Evolutionary conservation across 345 rosid species (phyloP).

Genomic region (Erodium maritimum): DNA sequence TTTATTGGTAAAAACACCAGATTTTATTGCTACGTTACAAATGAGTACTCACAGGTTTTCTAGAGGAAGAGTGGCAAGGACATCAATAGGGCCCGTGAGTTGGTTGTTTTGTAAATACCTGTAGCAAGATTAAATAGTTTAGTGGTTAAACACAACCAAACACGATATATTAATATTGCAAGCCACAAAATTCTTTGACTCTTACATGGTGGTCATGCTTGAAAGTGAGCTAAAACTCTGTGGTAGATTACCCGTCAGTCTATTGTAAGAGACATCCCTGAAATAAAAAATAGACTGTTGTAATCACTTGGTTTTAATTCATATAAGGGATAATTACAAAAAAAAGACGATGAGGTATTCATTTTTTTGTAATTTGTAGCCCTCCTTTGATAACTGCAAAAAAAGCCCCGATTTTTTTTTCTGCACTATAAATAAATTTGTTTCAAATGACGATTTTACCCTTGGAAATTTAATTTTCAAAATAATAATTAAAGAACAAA

Average conservation of each 20-base stretch:
- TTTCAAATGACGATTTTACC: no score
- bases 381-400: no score
- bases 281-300: constrained; percentile 14
- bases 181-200: constrained; percentile 8
- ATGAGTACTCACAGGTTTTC: constrained; percentile 50
- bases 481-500: no score
- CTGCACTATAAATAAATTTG: no score
- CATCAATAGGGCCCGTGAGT: constrained; percentile 70
- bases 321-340: no score
- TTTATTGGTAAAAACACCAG: neutral
- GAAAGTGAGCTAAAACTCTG: constrained; percentile 51
- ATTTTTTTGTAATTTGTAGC: no score
- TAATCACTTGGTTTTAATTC: neutral
- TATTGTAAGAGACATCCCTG: constrained; percentile 88
- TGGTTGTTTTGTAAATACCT: constrained; percentile 93
- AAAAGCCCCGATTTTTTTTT: no score
- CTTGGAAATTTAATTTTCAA: no score
- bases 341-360: no score
- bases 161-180: constrained; percentile 1
- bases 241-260: constrained; percentile 60
- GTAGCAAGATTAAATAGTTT: constrained; percentile 14
- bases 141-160: constrained; percentile 3
- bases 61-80: constrained; percentile 71
- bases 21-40: constrained; percentile 5
- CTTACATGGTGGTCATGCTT: constrained; percentile 57